Evolutionary conservation across 306 rosid genomes (phyloP).

Genomic region (Calophaca sinica): DNA sequence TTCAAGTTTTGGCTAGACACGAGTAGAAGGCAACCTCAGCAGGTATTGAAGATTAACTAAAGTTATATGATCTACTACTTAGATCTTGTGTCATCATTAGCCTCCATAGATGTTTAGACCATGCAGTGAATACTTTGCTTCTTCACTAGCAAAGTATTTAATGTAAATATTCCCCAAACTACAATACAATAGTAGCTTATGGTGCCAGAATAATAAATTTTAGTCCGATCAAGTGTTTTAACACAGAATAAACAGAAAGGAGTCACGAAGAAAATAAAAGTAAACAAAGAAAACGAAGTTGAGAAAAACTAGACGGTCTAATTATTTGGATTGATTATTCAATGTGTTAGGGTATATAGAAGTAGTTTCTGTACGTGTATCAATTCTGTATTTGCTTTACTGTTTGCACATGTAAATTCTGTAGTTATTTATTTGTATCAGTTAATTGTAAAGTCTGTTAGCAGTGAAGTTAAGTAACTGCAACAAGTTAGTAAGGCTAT

Average conservation of each 20-base stretch:
- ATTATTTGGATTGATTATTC: background rate
- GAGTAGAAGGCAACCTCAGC: constrained; percentile 25
- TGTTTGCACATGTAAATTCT: background rate
- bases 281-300: background rate
- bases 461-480: background rate
- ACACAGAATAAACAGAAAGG: background rate
- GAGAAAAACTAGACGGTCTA: constrained; percentile 20
- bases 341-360: background rate
- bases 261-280: background rate
- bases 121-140: background rate
- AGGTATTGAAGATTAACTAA: background rate
- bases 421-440: background rate
- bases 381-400: background rate
- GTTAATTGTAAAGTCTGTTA: background rate
- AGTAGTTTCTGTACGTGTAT: background rate
- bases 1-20: constrained; percentile 22
- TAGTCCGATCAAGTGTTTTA: background rate
- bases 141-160: background rate
- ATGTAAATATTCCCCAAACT: constrained; percentile 14
- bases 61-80: background rate
- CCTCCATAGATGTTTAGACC: background rate
- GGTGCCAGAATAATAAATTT: constrained; percentile 10
- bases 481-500: background rate
- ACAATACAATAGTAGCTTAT: background rate
- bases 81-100: background rate